A percentile compares a stretch with the other conserved stretches of the same genome.
Conservation (phyloP, 2,329 filamentous ascomycete genomes). For the Diplodia mutila region DNA sequence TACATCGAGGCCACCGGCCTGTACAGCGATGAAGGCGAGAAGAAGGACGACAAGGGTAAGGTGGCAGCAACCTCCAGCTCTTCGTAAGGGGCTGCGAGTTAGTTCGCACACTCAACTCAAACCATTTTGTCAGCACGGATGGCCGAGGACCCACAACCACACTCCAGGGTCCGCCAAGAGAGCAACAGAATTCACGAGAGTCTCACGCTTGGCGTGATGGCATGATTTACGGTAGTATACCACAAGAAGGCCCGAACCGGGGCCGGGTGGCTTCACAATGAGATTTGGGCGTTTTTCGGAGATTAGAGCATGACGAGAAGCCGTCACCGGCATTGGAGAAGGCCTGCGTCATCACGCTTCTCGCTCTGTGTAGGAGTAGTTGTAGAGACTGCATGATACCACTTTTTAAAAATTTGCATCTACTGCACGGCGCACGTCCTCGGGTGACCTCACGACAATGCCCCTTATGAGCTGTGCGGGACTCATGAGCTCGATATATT, state of each 20-base stretch:
- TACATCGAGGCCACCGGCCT: slow-evolving; percentile 47
- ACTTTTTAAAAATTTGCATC: not conserved
- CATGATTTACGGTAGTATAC: slow-evolving; percentile 20
- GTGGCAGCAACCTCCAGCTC: slow-evolving; percentile 25
- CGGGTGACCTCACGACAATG: not conserved
- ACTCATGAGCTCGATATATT: not conserved
- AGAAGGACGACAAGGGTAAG: slow-evolving; percentile 31
- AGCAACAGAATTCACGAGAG: not conserved
- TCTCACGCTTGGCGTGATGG: slow-evolving; percentile 14
- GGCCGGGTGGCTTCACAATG: slow-evolving; percentile 9
- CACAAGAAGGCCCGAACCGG: slow-evolving; percentile 3
- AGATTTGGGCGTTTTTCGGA: slow-evolving; percentile 18
- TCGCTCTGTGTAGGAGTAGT: slow-evolving; percentile 7
- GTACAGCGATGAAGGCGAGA: slow-evolving; percentile 45
- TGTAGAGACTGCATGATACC: slow-evolving; percentile 11
- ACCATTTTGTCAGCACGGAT: not conserved
- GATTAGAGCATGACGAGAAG: slow-evolving; percentile 14
- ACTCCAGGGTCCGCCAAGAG: not conserved
- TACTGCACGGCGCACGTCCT: not conserved
- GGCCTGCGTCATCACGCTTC: not conserved
- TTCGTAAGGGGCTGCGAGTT: not conserved
- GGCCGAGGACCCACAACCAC: not conserved
- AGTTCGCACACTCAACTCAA: not conserved
- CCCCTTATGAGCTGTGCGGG: not conserved
- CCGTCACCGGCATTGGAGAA: slow-evolving; percentile 7